Base-by-base conservation (phyloP, 345 rosid species). In the Kandelia obovata region DNA sequence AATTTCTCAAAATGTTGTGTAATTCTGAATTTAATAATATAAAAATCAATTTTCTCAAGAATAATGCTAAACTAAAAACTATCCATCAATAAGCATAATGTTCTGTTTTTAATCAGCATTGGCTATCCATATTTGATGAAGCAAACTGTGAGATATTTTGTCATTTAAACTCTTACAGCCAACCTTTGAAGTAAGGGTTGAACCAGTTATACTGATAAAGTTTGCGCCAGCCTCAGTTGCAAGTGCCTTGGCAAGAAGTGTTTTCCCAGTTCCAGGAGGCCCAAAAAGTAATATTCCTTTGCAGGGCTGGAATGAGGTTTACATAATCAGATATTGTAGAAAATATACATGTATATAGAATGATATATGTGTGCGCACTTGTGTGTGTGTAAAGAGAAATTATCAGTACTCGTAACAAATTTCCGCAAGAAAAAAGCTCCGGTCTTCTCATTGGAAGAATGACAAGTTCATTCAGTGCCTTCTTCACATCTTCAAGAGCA, bases 181-280 rank as follows among this genome's bases (percentile, higher is more conserved):
- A 79, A 91, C 99, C 98, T 95, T 95, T 74, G 99, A 95, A 9
- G 99, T 92, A 58, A 95, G 93, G 28, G 94, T 85, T 26, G 99
- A 95, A 73, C 99, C 98, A 59, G 99, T 95, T 77, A 95, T 87
- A 84, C 94, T 92, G 66, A 95, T 90, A 81, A 95, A 95, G 78
- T 95, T 95, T 35, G 97, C 98, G 64, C 97, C 91, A 0, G 98
- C 98, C 80, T 96, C 99, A 58, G 98, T 96, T 27, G 99, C 99
- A 72, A 96, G 87, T 6, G 97, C 98, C 82, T 92, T 96, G 51
- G 97, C 99, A 70, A 92, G 91, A 63, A 95, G 89, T 25, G 99
- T 92, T 80, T 95, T 95, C 78, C 98, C 99, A 59, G 99, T 95
- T 77, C 99, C 99, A 80, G 99, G 99, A 81, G 99, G 99, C 70